Conservation (phyloP, 2,329 filamentous ascomycete genomes). For the Penicillium sp. region DNA sequence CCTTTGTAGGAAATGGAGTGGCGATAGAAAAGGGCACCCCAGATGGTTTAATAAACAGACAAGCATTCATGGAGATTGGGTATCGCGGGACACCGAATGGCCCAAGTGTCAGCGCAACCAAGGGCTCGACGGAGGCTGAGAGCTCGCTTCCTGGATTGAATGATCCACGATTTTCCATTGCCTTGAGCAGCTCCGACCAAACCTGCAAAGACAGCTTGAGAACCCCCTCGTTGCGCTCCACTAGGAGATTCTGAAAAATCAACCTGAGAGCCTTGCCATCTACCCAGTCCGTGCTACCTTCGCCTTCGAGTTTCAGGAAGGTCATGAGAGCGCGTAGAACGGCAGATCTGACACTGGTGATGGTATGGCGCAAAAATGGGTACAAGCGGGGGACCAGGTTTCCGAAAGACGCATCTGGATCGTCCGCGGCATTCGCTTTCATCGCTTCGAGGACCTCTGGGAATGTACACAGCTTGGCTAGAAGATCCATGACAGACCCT, state of each 20-base stretch:
- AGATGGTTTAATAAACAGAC: conserved; percentile 87
- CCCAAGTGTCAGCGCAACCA: conserved; percentile 78
- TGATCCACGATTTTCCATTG: conserved; percentile 56
- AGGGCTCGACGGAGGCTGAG: conserved; percentile 65
- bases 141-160: conserved; percentile 67
- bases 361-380: conserved; percentile 93
- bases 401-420: conserved; percentile 84
- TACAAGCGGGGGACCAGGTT: conserved; percentile 89
- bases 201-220: conserved; percentile 78
- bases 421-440: conserved; percentile 77
- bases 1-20: conserved; percentile 30
- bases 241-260: conserved; percentile 89
- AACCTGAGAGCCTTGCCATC: conserved; percentile 82
- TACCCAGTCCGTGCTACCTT: conserved; percentile 80
- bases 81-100: conserved; percentile 88
- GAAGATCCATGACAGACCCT: conserved; percentile 94
- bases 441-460: conserved; percentile 87
- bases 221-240: conserved; percentile 81
- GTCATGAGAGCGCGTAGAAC: conserved; percentile 89
- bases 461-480: conserved; percentile 93
- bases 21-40: conserved; percentile 67
- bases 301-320: conserved; percentile 79
- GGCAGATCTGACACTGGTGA: conserved; percentile 87
- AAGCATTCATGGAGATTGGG: conserved; percentile 84
- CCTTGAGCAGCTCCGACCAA: conserved; percentile 72